These are phyloP conservation scores for Dendrobium chrysotoxum DNA, from an alignment of 106 monocot genomes.

Conservation along the genomic window DNA sequence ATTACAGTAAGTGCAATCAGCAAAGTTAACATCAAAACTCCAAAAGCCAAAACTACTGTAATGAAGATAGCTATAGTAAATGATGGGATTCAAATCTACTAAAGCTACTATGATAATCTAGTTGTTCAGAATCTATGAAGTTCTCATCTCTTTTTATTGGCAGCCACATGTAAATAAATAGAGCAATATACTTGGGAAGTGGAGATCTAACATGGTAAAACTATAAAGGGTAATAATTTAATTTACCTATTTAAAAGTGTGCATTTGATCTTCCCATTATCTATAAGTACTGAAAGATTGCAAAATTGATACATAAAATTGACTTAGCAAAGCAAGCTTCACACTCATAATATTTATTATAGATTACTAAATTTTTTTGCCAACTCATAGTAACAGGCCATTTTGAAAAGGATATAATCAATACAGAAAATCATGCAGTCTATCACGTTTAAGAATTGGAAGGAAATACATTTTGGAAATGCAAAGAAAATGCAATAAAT, in stretches of 20 bases:
- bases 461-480: background rate
- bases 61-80: constrained; percentile 32
- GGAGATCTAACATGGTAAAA: constrained; percentile 51
- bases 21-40: background rate
- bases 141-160: constrained; percentile 19
- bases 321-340: constrained; percentile 64
- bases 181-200: constrained; percentile 50
- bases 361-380: constrained; percentile 13
- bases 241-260: background rate
- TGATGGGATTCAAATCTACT: constrained; percentile 10
- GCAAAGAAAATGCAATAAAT: too few species aligned
- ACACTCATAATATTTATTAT: constrained; percentile 49
- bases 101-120: background rate
- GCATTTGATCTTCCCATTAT: background rate
- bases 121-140: constrained; percentile 4
- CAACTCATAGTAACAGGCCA: background rate
- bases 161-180: constrained; percentile 84
- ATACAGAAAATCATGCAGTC: background rate
- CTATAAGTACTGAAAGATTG: background rate
- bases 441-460: background rate
- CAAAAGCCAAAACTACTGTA: constrained; percentile 22
- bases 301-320: constrained; percentile 42
- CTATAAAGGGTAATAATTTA: constrained; percentile 32
- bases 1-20: constrained; percentile 29
- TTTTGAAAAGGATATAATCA: too few species aligned